Conservation (phyloP, 176 grass and related monocot genomes). For the Aegilops umbellulata region DNA sequence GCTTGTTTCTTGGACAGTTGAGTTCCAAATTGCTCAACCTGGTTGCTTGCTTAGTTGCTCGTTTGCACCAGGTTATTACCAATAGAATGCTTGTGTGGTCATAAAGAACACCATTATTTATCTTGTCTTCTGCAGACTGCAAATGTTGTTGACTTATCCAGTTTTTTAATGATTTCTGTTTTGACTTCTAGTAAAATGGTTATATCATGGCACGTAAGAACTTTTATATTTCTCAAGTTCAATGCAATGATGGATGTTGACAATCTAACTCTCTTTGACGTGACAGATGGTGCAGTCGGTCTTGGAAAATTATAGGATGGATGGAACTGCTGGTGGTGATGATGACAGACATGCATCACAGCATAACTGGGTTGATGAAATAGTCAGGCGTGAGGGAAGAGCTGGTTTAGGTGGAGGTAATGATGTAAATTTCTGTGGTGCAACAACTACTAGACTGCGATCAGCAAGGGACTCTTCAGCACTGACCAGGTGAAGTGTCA, state of each 20-base stretch:
- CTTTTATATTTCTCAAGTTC: not conserved
- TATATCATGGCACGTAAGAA: not conserved
- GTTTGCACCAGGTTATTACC: no score
- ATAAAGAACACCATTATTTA: not conserved
- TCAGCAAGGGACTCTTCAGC: conserved; percentile 60
- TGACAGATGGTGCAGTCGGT: conserved; percentile 87
- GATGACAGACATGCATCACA: conserved; percentile 58
- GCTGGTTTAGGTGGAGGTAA: conserved; percentile 55
- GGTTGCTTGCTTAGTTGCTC: no score
- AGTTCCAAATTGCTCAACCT: no score
- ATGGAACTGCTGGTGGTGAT: conserved; percentile 41
- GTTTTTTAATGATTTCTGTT: not conserved
- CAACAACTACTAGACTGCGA: conserved; percentile 35
- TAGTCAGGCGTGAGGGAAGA: conserved; percentile 80
- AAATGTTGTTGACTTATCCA: not conserved
- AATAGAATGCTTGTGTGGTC: not conserved
- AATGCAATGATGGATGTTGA: not conserved
- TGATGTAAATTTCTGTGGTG: conserved; percentile 53
- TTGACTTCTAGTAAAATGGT: not conserved
- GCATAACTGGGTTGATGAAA: conserved; percentile 99
- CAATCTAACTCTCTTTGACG: conserved; percentile 23
- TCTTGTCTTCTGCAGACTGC: not conserved
- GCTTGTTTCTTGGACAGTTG: not conserved
- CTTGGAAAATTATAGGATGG: conserved; percentile 73
- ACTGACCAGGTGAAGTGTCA: conserved; percentile 58